Conservation (phyloP, 1,284 basidiomycete species). For the Blastosporella zonata region DNA sequence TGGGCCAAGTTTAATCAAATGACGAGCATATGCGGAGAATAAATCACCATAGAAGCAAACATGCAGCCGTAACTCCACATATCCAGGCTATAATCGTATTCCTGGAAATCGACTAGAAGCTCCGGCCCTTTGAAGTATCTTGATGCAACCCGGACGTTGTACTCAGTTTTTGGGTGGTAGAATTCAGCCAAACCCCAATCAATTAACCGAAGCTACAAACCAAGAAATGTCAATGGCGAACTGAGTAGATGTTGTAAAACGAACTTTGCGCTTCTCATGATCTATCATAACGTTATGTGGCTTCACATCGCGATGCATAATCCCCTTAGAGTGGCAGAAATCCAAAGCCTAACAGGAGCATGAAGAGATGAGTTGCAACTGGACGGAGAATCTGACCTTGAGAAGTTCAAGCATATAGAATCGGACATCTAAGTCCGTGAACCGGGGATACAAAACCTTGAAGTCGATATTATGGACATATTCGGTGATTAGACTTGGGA, state of each 20-base stretch:
- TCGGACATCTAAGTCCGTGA: slow-evolving; percentile 92
- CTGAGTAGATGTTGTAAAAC: slow-evolving; percentile 17
- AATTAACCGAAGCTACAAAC: slow-evolving; percentile 80
- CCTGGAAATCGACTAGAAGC: slow-evolving; percentile 95
- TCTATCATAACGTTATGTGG: slow-evolving; percentile 99
- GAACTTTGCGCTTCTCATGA: slow-evolving; percentile 90
- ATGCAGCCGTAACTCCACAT: slow-evolving; percentile 99
- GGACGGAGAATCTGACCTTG: slow-evolving; percentile 54
- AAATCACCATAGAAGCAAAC: slow-evolving; percentile 93
- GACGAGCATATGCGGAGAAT: slow-evolving; percentile 7
- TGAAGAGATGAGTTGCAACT: slow-evolving; percentile 8
- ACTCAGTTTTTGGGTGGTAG: slow-evolving; percentile 96
- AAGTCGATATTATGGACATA: slow-evolving; percentile 99
- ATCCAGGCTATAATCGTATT: slow-evolving; percentile 95
- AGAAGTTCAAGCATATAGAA: slow-evolving; percentile 97
- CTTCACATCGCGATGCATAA: slow-evolving; percentile 99
- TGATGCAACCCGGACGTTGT: slow-evolving; percentile 97
- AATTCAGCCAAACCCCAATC: slow-evolving; percentile 99
- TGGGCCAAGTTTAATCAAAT: slow-evolving; percentile 29
- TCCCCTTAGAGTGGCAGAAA: slow-evolving; percentile 97
- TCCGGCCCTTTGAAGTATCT: slow-evolving; percentile 99
- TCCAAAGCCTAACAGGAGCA: slow-evolving; percentile 74
- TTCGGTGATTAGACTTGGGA: slow-evolving; percentile 97
- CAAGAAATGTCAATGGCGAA: slow-evolving; percentile 3
- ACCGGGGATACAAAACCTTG: slow-evolving; percentile 94